Evolutionary conservation across 208 protist species (phyloP).

Genomic region (Crithidia acanthocephali): DNA sequence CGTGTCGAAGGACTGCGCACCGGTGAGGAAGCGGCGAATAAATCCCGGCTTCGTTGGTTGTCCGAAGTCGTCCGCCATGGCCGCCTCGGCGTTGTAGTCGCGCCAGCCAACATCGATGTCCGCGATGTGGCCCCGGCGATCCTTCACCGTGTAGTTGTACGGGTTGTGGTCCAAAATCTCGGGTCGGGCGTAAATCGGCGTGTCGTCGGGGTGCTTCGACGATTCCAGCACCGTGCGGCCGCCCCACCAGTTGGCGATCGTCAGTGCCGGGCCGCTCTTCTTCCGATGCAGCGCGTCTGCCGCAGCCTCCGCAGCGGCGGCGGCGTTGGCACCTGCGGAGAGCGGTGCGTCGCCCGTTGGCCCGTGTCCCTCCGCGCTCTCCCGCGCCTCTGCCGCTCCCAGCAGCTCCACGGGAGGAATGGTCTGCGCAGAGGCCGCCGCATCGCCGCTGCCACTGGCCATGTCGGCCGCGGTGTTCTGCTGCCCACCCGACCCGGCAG

Average conservation of each 20-base stretch:
- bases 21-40: conserved; percentile 31
- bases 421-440: conserved; percentile 1
- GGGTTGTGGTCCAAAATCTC: conserved; percentile 60
- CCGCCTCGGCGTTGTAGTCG: conserved; percentile 64
- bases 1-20: conserved; percentile 28
- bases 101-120: conserved; percentile 79
- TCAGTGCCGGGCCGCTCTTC: conserved; percentile 8
- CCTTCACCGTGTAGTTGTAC: conserved; percentile 60
- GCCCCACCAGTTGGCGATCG: conserved; percentile 28
- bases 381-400: neutral
- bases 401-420: conserved; percentile 2
- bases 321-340: conserved; percentile 7
- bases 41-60: conserved; percentile 30
- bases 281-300: neutral
- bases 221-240: conserved; percentile 21
- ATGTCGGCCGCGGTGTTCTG: too few species aligned
- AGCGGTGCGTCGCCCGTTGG: neutral
- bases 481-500: too few species aligned
- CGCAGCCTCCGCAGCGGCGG: conserved; percentile 7
- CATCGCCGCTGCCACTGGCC: neutral
- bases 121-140: conserved; percentile 45
- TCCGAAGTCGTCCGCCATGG: conserved; percentile 44
- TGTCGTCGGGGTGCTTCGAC: conserved; percentile 28
- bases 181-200: conserved; percentile 35
- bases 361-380: neutral